A percentile compares a stretch with the other conserved stretches of the same genome.
These are phyloP conservation scores for Calonectria pseudoturangicola DNA, from an alignment of 2,329 filamentous ascomycete genomes.

Conservation along the genomic window DNA sequence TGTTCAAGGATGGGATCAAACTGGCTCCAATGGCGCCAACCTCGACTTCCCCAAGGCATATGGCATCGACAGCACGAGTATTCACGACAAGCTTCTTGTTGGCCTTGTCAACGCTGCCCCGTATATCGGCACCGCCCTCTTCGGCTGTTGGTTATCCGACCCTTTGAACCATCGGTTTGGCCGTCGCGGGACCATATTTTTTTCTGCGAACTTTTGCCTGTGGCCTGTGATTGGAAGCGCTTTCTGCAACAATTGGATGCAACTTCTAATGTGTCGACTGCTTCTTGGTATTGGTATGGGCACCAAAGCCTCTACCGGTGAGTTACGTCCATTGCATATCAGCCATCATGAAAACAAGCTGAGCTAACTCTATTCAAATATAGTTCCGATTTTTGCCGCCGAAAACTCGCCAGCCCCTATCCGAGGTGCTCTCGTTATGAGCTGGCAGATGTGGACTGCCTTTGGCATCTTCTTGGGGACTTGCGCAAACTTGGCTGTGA, in stretches of 20 bases:
- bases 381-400: slow-evolving; percentile 84
- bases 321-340: slow-evolving; percentile 42
- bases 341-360: neutral
- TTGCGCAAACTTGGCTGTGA: slow-evolving; percentile 73
- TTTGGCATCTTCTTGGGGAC: slow-evolving; percentile 79
- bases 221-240: slow-evolving; percentile 82
- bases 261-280: slow-evolving; percentile 82
- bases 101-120: slow-evolving; percentile 80
- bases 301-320: slow-evolving; percentile 78
- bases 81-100: slow-evolving; percentile 69
- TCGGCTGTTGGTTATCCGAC: slow-evolving; percentile 81
- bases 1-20: slow-evolving; percentile 83
- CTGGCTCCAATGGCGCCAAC: slow-evolving; percentile 78
- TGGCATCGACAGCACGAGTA: slow-evolving; percentile 61
- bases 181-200: slow-evolving; percentile 77
- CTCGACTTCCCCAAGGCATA: slow-evolving; percentile 75
- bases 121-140: slow-evolving; percentile 68
- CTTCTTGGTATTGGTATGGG: slow-evolving; percentile 87
- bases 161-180: slow-evolving; percentile 71
- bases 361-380: slow-evolving; percentile 52
- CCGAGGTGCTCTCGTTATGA: slow-evolving; percentile 87
- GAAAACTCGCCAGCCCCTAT: slow-evolving; percentile 82
- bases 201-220: slow-evolving; percentile 83
- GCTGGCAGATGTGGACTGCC: slow-evolving; percentile 83
- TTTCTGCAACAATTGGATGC: slow-evolving; percentile 82